Conservation (phyloP, 495 filamentous ascomycete genomes). For the Rostrohypoxylon terebratum region DNA sequence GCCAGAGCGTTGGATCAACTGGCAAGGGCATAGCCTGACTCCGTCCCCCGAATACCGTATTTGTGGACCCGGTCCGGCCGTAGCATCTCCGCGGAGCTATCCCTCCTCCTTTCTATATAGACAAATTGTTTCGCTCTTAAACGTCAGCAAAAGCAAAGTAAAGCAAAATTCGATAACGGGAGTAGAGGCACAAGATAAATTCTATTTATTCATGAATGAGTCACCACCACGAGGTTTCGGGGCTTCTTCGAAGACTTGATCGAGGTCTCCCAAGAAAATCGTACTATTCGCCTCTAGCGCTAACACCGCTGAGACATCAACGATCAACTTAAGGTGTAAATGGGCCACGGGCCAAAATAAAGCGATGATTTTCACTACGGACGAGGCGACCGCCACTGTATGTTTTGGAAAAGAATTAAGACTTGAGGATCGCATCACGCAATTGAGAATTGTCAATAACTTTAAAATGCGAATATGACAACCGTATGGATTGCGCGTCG, state of each 20-base stretch:
- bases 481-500: background rate
- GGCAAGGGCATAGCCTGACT: slow-evolving; percentile 16
- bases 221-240: too few species aligned
- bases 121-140: background rate
- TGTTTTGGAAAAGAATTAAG: too few species aligned
- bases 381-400: too few species aligned
- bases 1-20: slow-evolving; percentile 25
- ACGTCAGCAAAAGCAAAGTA: background rate
- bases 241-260: too few species aligned
- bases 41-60: slow-evolving; percentile 42
- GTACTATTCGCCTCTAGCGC: too few species aligned
- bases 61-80: slow-evolving; percentile 29
- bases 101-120: slow-evolving; percentile 22
- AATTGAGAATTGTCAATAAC: background rate
- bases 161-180: background rate
- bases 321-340: too few species aligned
- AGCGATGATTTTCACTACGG: too few species aligned
- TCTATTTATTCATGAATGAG: too few species aligned
- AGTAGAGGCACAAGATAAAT: background rate
- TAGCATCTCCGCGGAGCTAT: slow-evolving; percentile 40
- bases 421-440: background rate
- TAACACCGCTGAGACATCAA: too few species aligned
- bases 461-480: background rate
- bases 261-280: too few species aligned
- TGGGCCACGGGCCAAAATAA: too few species aligned